Evolutionary conservation across 257 asterid species (phyloP).

Genomic region (Solanum corneliomulleri): DNA sequence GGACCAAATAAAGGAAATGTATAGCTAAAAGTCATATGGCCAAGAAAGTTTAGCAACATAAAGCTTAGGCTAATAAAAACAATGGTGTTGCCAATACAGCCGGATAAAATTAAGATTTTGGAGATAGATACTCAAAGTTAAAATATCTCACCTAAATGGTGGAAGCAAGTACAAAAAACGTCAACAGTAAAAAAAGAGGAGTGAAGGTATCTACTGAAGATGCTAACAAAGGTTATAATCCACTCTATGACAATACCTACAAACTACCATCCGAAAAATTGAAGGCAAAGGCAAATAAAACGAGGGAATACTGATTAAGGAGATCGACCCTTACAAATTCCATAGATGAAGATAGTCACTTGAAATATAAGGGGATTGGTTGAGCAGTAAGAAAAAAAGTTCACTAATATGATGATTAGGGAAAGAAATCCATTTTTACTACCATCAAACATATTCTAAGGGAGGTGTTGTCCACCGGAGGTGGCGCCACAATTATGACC

Average conservation of each 20-base stretch:
- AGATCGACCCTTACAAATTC: not conserved
- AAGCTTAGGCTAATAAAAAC: not conserved
- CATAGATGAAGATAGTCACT: not conserved
- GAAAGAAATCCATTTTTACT: not conserved
- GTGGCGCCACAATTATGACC: not conserved
- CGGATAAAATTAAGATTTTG: not conserved
- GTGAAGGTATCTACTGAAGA: not conserved
- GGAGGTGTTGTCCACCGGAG: not conserved
- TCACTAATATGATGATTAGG: not conserved
- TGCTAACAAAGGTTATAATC: not conserved
- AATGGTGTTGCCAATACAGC: not conserved
- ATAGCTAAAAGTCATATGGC: not conserved
- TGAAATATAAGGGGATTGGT: not conserved
- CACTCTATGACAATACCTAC: not conserved
- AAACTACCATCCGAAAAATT: not conserved
- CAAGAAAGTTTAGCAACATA: not conserved
- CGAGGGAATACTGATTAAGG: not conserved
- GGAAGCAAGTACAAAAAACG: not conserved
- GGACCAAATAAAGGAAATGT: not conserved
- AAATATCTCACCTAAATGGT: not conserved
- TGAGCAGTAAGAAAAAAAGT: not conserved
- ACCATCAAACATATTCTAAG: not conserved
- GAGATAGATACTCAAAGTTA: not conserved
- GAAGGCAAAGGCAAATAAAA: not conserved
- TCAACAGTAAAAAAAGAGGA: not conserved